These are phyloP conservation scores for Pseudocercospora vitis DNA, from an alignment of 2,329 filamentous ascomycete species.

Conservation along the genomic window DNA sequence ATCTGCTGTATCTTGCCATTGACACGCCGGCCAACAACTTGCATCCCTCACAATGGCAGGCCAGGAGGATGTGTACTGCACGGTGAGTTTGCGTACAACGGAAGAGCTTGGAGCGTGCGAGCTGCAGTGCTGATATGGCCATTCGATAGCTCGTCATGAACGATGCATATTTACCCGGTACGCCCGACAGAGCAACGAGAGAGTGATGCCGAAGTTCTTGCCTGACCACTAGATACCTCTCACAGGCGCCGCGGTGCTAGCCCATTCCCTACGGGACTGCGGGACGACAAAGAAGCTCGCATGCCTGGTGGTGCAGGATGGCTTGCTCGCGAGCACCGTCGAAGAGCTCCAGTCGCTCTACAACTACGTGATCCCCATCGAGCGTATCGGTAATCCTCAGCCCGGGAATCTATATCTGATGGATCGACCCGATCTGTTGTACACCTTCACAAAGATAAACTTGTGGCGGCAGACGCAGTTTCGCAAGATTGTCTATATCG, in stretches of 20 bases:
- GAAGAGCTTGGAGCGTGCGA: not conserved
- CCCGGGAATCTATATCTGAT: constrained; percentile 86
- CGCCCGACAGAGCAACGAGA: constrained; percentile 24
- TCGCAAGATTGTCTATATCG: constrained; percentile 88
- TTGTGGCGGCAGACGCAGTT: constrained; percentile 91
- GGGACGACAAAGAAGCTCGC: constrained; percentile 83
- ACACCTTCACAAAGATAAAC: constrained; percentile 93
- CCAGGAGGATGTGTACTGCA: constrained; percentile 64
- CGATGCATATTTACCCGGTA: constrained; percentile 91
- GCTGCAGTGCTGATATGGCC: not conserved
- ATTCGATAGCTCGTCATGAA: constrained; percentile 75
- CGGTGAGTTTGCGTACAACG: constrained; percentile 49
- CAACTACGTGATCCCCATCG: constrained; percentile 84
- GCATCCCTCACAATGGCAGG: constrained; percentile 25
- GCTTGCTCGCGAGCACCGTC: constrained; percentile 72
- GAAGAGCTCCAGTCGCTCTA: constrained; percentile 81
- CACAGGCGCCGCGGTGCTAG: constrained; percentile 84
- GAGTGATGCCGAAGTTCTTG: not conserved
- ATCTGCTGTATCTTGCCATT: constrained; percentile 5
- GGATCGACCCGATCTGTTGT: constrained; percentile 85
- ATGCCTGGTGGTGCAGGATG: constrained; percentile 78
- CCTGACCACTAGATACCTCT: not conserved
- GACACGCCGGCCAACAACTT: not conserved
- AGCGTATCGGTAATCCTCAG: constrained; percentile 71
- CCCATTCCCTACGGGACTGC: constrained; percentile 89